Percentiles rank a stretch among this genome's conserved stretches.
phyloP scores from a whole-genome alignment of 1,284 basidiomycete genomes.

The Ganoderma boninense region DNA sequence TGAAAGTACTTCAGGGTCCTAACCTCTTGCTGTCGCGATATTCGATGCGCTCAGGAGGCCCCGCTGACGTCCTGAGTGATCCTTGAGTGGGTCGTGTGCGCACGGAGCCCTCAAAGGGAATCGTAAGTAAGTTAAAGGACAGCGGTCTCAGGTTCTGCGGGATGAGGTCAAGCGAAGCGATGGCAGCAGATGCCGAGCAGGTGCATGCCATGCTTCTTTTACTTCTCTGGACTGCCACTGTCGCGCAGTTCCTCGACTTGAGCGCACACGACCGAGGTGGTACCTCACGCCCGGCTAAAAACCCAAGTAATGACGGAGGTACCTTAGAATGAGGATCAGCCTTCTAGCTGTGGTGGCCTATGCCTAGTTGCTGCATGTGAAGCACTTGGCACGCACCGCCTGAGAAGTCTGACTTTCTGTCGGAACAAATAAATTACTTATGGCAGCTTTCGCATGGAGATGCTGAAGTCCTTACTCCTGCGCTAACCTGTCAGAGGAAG shows the following conservation, averaged over 20 bases:
- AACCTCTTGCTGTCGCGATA: background rate
- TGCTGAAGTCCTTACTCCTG: background rate
- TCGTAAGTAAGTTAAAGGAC: background rate
- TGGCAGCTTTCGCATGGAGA: background rate
- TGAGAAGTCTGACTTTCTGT: background rate
- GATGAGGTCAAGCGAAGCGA: conserved; percentile 14
- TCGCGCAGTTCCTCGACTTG: background rate
- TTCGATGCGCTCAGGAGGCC: background rate
- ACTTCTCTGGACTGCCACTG: background rate
- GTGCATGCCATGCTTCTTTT: background rate
- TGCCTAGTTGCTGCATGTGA: background rate
- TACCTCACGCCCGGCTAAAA: background rate
- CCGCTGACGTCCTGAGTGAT: background rate
- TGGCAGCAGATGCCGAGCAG: conserved; percentile 8
- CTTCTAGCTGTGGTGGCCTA: background rate
- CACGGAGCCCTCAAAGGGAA: background rate
- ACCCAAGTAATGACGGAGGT: background rate
- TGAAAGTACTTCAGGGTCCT: background rate
- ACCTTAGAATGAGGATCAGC: background rate
- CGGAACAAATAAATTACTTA: background rate
- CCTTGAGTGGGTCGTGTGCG: background rate
- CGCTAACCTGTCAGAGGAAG: background rate
- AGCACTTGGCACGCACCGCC: background rate
- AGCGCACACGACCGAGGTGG: background rate
- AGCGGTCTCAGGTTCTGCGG: background rate